Percentiles rank a stretch among this genome's conserved stretches.
These are phyloP conservation scores for Camelina laxa DNA, from an alignment of 345 rosid genomes.

Conservation along the genomic window DNA sequence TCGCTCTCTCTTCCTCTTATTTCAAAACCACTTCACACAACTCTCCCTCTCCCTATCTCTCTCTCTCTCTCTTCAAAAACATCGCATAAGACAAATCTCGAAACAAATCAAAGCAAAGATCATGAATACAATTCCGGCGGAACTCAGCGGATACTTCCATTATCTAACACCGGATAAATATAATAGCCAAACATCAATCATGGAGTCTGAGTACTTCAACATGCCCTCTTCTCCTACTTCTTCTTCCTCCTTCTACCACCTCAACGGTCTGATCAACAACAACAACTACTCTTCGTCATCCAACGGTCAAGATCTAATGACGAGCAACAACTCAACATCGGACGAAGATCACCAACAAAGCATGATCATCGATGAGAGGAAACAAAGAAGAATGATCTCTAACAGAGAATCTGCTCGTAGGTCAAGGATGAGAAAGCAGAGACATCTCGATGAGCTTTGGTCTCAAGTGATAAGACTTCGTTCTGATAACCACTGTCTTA, in stretches of 20 bases:
- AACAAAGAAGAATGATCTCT: conserved; percentile 90
- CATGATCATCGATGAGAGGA: conserved; percentile 78
- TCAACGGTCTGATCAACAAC: conserved; percentile 48
- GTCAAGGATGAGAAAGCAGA: conserved; percentile 96
- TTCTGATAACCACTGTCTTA: conserved; percentile 67
- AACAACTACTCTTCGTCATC: conserved; percentile 49
- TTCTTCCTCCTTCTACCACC: conserved; percentile 45
- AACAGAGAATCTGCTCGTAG: conserved; percentile 96
- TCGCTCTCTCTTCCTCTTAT: conserved; percentile 39
- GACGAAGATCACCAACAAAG: conserved; percentile 73
- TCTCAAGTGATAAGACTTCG: conserved; percentile 80
- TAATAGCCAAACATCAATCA: conserved; percentile 30
- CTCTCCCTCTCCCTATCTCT: conserved; percentile 12
- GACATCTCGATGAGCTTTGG: conserved; percentile 94
- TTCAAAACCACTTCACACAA: conserved; percentile 39
- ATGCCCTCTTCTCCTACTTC: conserved; percentile 48
- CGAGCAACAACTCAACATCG: conserved; percentile 82
- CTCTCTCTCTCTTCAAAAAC: conserved; percentile 5
- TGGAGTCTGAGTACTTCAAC: conserved; percentile 48
- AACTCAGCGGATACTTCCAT: conserved; percentile 56
- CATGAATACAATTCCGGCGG: conserved; percentile 60
- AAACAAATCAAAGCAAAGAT: conserved; percentile 27
- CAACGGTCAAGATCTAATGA: conserved; percentile 44
- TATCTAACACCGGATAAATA: conserved; percentile 52
- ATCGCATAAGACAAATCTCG: neutral